These are phyloP conservation scores for Alternaria metachromatica DNA, from an alignment of 2,329 filamentous ascomycete genomes.

Conservation along the genomic window DNA sequence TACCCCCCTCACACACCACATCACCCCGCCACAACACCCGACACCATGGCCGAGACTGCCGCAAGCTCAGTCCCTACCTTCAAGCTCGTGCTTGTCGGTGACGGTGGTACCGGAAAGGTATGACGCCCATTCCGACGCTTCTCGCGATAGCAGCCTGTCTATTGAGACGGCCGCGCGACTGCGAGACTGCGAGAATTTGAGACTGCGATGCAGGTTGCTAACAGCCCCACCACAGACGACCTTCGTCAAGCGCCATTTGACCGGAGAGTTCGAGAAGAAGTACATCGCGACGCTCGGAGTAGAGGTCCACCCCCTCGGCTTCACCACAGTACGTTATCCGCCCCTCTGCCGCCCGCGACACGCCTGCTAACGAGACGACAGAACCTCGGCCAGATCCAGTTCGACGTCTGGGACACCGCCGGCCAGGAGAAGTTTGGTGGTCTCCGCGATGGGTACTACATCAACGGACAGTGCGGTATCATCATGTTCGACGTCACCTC, in stretches of 20 bases:
- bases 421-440: conserved; percentile 99
- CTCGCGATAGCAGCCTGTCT: background rate
- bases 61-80: conserved; percentile 76
- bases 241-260: conserved; percentile 99
- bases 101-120: conserved; percentile 99
- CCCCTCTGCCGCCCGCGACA: conserved; percentile 6
- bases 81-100: conserved; percentile 99
- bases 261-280: conserved; percentile 99
- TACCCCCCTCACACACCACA: conserved; percentile 18
- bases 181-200: background rate
- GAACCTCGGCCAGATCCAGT: conserved; percentile 96
- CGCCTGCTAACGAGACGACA: conserved; percentile 45
- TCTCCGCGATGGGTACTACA: conserved; percentile 99
- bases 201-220: conserved; percentile 22
- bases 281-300: conserved; percentile 99
- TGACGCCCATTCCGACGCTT: conserved; percentile 41
- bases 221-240: conserved; percentile 74
- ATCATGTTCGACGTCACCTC: conserved; percentile 99
- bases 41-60: conserved; percentile 61
- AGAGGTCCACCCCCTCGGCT: conserved; percentile 97
- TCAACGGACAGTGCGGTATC: conserved; percentile 99
- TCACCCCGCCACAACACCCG: conserved; percentile 43
- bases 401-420: conserved; percentile 99
- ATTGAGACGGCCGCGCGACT: background rate
- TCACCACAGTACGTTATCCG: conserved; percentile 81